Percentiles rank a stretch among this genome's conserved stretches.
These are phyloP conservation scores for Aspergillus saccharolyticus DNA, from an alignment of 495 filamentous ascomycete genomes.

Conservation along the genomic window DNA sequence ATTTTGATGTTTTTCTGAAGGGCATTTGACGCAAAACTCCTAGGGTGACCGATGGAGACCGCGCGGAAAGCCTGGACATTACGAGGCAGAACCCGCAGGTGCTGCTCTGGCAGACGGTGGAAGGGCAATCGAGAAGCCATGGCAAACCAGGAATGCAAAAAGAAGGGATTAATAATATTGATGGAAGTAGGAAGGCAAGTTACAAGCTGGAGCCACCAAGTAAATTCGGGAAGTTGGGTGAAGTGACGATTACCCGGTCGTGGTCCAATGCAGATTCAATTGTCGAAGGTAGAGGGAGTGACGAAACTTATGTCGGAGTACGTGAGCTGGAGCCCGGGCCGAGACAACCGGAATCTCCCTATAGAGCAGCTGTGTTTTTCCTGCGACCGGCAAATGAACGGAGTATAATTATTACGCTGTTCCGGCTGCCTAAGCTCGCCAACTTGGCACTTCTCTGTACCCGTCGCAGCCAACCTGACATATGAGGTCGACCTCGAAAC, in stretches of 20 bases:
- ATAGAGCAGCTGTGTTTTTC: constrained; percentile 7
- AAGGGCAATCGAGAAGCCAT: constrained; percentile 43
- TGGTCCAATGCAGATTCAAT: neutral
- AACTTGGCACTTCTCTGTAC: constrained; percentile 18
- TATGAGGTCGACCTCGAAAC: neutral
- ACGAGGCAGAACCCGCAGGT: constrained; percentile 28
- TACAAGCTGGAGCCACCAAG: neutral
- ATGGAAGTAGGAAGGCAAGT: neutral
- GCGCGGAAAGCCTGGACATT: constrained; percentile 18
- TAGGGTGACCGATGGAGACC: constrained; percentile 8
- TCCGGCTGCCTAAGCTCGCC: constrained; percentile 20
- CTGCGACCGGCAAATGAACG: constrained; percentile 27
- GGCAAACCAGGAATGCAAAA: constrained; percentile 10
- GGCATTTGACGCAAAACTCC: constrained; percentile 15
- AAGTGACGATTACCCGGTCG: neutral
- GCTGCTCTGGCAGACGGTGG: constrained; percentile 34
- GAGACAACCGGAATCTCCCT: constrained; percentile 30
- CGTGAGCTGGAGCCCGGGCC: constrained; percentile 21
- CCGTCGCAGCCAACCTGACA: neutral
- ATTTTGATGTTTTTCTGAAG: constrained; percentile 5
- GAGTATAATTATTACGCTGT: constrained; percentile 39
- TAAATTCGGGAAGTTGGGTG: neutral
- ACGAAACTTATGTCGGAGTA: constrained; percentile 14
- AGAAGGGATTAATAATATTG: neutral
- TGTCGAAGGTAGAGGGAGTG: constrained; percentile 1